Base-by-base conservation (phyloP, 495 filamentous ascomycete species). In the Hypoxylon cercidicola region DNA sequence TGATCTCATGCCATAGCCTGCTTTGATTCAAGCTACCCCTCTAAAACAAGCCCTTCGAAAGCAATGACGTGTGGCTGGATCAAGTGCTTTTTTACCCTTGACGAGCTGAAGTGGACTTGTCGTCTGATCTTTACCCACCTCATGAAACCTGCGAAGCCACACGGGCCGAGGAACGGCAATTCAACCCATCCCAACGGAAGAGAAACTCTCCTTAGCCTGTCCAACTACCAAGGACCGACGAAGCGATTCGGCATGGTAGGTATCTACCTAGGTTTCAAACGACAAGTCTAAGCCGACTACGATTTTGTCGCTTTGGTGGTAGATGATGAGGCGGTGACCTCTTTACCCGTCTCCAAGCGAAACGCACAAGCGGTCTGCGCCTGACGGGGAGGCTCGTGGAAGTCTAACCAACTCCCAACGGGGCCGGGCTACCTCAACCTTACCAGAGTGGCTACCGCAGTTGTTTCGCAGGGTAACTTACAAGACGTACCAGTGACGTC, bases 141-240 rank as follows among this genome's bases (percentile, higher is more conserved):
- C 32, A 51, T 60, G 65, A 68, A 68, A 68, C 59, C 6, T 55
- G 65, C 65, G 32, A 68, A 63, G 65, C 60, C 60, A 68, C 65
- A 43, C 45, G 44, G 46, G 19, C 53, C 25, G 8, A 3, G 25
- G 25, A 28, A 28, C 25, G 25, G 49, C 54, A 55, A 50, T 15
- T 47, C 49, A 43, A 41, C 39, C 39, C 11, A 41, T 41, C 2
- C 13, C 49, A 51, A 50, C 35, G 39, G 18, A 37, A 47, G 44
- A 58, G 15, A 39, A n/a, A 18, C 9, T 13, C 20, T 18, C 34
- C 11, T 18, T 51, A 2, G 11, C 35, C 12, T 23, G 13, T 2
- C 39, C 23, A 21, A 7, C n/a, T 21, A 18, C 32, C 19, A 32
- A 16, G 4, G 18, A 52, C 16, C 1, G 16, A 21, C 15, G 39